A percentile compares a stretch with the other conserved stretches of the same genome.
phyloP scores from a whole-genome alignment of 2,329 filamentous ascomycete genomes.

The Diaporthe helianthi region DNA sequence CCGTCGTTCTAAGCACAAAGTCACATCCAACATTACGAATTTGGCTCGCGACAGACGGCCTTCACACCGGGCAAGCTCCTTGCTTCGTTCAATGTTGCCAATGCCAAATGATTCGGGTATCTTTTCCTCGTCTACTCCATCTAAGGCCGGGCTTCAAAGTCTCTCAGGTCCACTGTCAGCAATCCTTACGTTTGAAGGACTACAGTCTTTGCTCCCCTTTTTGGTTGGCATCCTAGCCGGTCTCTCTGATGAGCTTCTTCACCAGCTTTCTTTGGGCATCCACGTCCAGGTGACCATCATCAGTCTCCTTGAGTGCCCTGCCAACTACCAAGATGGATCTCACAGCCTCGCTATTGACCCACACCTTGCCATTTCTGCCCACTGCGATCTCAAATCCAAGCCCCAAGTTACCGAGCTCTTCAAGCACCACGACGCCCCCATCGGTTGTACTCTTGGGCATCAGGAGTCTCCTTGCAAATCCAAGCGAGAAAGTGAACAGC shows the following conservation, averaged over 20 bases:
- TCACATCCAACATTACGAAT: neutral
- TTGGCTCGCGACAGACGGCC: neutral
- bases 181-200: neutral
- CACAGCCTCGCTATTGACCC: slow-evolving; percentile 82
- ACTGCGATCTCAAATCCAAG: slow-evolving; percentile 92
- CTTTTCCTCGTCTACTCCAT: neutral
- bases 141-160: neutral
- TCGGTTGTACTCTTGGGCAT: slow-evolving; percentile 66
- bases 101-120: neutral
- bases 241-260: slow-evolving; percentile 67
- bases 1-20: neutral
- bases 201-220: neutral
- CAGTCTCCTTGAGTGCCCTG: slow-evolving; percentile 77
- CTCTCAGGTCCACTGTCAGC: neutral
- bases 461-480: slow-evolving; percentile 82
- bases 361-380: slow-evolving; percentile 89
- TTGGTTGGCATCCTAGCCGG: slow-evolving; percentile 47
- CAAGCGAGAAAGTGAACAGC: slow-evolving; percentile 80
- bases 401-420: slow-evolving; percentile 78
- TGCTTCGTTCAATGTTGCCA: neutral
- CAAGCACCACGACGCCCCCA: slow-evolving; percentile 75
- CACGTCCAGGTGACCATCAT: slow-evolving; percentile 68
- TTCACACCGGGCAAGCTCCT: too few species aligned
- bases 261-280: slow-evolving; percentile 76
- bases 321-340: slow-evolving; percentile 81